A percentile compares a stretch with the other conserved stretches of the same genome.
Conservation (phyloP, 2,329 filamentous ascomycete species). For the Aspergillus ochraceus region DNA sequence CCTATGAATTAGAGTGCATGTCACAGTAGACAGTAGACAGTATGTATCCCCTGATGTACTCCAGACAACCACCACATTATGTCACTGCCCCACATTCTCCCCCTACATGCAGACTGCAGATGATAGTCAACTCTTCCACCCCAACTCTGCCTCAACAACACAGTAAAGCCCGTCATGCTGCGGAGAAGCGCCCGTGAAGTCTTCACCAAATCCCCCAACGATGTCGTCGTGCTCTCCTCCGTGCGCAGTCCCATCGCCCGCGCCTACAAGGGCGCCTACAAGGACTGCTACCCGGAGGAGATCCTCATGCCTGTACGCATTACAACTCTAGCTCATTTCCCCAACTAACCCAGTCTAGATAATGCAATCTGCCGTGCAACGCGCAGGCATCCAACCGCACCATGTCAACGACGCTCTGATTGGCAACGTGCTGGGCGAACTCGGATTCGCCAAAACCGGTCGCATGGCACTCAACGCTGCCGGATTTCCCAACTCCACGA, state of each 20-base stretch:
- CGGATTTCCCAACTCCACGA: slow-evolving; percentile 84
- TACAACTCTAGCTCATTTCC: neutral
- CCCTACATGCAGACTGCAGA: no score
- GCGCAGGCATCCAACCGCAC: slow-evolving; percentile 66
- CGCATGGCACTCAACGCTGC: slow-evolving; percentile 84
- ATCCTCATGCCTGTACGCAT: slow-evolving; percentile 22
- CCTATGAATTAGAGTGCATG: no score
- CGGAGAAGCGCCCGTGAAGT: slow-evolving; percentile 5
- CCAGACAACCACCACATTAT: no score
- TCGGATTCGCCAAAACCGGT: slow-evolving; percentile 79
- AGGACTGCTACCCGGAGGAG: slow-evolving; percentile 56
- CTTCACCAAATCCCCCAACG: slow-evolving; percentile 73
- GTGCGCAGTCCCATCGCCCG: slow-evolving; percentile 83
- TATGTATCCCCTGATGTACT: no score
- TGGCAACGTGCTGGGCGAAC: slow-evolving; percentile 69
- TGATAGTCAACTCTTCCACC: no score
- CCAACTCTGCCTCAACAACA: no score
- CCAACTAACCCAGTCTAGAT: slow-evolving; percentile 13
- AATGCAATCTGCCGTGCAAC: slow-evolving; percentile 25
- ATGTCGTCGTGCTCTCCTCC: slow-evolving; percentile 89
- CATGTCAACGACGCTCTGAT: slow-evolving; percentile 78
- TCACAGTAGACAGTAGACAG: no score
- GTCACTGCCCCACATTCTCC: neutral
- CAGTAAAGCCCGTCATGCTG: neutral
- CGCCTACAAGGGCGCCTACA: slow-evolving; percentile 84